Conservation (phyloP, 1,139 yeast species). For the Blastobotrys apis region DNA sequence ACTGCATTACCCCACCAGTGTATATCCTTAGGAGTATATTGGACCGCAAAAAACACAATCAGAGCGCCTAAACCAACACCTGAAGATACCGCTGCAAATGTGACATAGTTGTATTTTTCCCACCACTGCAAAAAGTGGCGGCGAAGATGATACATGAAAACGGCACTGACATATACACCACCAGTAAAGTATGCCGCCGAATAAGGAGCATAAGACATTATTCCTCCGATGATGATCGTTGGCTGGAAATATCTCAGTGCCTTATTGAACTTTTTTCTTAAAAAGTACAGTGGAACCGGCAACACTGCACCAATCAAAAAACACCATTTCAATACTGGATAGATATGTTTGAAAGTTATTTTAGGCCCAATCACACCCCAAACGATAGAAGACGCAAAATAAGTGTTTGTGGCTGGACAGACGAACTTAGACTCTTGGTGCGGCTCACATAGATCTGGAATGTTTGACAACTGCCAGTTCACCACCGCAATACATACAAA, state of each 20-base stretch:
- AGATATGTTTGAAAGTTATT: constrained; percentile 47
- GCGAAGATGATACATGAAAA: constrained; percentile 15
- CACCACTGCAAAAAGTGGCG: constrained; percentile 45
- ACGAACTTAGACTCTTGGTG: constrained; percentile 30
- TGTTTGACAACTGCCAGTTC: constrained; percentile 45
- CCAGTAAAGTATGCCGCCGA: constrained; percentile 13
- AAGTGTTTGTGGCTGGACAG: constrained; percentile 42
- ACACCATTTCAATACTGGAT: constrained; percentile 45
- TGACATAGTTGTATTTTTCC: constrained; percentile 60
- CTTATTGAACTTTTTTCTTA: background rate
- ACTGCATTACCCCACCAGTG: constrained; percentile 60
- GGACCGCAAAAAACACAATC: constrained; percentile 53
- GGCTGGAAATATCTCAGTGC: constrained; percentile 11
- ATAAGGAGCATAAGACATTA: constrained; percentile 10
- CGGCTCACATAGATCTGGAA: constrained; percentile 30
- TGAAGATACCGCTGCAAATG: constrained; percentile 51
- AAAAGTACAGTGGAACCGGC: constrained; percentile 13
- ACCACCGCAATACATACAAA: constrained; percentile 48
- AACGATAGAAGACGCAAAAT: constrained; percentile 51
- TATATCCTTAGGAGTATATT: constrained; percentile 36
- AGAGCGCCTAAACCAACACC: constrained; percentile 55
- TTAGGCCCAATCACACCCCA: constrained; percentile 71
- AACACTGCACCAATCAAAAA: constrained; percentile 38
- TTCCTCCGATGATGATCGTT: constrained; percentile 12
- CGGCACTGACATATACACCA: constrained; percentile 14